Evolutionary conservation across 441 rosid species (phyloP).

Genomic region (Eutrema salsugineum): DNA sequence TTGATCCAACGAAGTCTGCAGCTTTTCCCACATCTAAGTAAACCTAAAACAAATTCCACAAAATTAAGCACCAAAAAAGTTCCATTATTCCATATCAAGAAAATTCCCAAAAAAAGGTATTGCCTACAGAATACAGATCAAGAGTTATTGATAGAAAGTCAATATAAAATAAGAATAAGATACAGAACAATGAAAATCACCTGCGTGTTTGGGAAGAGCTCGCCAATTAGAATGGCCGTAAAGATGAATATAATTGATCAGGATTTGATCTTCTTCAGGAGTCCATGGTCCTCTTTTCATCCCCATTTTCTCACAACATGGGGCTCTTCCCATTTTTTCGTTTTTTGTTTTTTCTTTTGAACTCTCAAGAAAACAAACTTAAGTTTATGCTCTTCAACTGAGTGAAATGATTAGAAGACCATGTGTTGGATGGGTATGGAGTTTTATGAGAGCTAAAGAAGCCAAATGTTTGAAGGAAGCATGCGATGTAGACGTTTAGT

Average conservation of each 20-base stretch:
- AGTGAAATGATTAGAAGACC: slow-evolving; percentile 2
- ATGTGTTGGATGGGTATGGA: slow-evolving; percentile 14
- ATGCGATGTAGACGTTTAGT: slow-evolving; percentile 21
- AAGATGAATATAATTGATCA: slow-evolving; percentile 27
- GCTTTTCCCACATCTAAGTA: slow-evolving; percentile 50
- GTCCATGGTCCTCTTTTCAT: slow-evolving; percentile 47
- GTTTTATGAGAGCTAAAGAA: slow-evolving; percentile 24
- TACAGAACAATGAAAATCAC: slow-evolving; percentile 13
- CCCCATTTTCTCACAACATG: slow-evolving; percentile 47
- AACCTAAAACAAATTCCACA: slow-evolving; percentile 1
- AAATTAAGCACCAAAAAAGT: too few species aligned
- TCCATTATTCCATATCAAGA: background rate
- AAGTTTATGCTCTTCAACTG: background rate
- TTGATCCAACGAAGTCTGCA: slow-evolving; percentile 52
- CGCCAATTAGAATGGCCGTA: slow-evolving; percentile 43
- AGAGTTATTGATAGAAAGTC: background rate
- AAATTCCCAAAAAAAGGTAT: background rate
- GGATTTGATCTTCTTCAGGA: slow-evolving; percentile 34
- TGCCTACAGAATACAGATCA: background rate
- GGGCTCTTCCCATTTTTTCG: slow-evolving; percentile 40
- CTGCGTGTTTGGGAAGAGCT: slow-evolving; percentile 42
- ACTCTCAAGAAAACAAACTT: slow-evolving; percentile 12
- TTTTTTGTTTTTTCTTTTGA: background rate
- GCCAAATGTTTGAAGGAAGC: slow-evolving; percentile 29
- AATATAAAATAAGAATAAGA: background rate